Evolutionary conservation across 2,329 filamentous ascomycete genomes (phyloP).

Genomic region (Pseudogymnoascus sp.): DNA sequence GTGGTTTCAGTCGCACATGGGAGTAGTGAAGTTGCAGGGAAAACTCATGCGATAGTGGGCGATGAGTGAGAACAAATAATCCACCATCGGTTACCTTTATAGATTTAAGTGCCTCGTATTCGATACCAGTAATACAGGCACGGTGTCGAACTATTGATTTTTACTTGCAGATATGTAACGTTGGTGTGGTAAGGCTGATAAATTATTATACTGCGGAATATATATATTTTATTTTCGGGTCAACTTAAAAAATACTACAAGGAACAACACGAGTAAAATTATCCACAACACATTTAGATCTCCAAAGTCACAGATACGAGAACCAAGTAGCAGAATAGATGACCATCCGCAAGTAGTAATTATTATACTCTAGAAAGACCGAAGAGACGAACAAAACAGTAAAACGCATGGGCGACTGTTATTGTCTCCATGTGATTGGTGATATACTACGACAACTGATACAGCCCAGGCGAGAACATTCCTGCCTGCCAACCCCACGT

Average conservation of each 20-base stretch:
- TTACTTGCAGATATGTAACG: not conserved
- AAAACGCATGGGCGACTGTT: not conserved
- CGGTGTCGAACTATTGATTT: not conserved
- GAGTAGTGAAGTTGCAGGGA: not conserved
- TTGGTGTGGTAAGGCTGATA: not conserved
- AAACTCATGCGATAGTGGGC: not conserved
- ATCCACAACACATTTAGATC: not conserved
- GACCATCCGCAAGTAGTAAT: not conserved
- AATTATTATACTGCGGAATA: not conserved
- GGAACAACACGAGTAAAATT: not conserved
- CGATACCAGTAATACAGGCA: not conserved
- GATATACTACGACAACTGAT: not conserved
- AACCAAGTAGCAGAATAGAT: not conserved
- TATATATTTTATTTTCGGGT: not conserved
- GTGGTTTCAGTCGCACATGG: not conserved
- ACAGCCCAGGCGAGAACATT: not conserved
- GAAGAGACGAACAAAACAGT: not conserved
- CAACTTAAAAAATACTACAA: not conserved
- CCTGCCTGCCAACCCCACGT: not conserved
- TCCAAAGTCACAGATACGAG: too few species aligned
- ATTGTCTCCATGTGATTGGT: not conserved
- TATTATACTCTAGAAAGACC: not conserved
- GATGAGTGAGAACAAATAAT: not conserved
- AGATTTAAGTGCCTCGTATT: not conserved
- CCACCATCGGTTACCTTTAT: not conserved